A percentile compares a stretch with the other conserved stretches of the same genome.
phyloP scores from a whole-genome alignment of 2,329 filamentous ascomycete genomes.

The Anisogramma anomala region DNA sequence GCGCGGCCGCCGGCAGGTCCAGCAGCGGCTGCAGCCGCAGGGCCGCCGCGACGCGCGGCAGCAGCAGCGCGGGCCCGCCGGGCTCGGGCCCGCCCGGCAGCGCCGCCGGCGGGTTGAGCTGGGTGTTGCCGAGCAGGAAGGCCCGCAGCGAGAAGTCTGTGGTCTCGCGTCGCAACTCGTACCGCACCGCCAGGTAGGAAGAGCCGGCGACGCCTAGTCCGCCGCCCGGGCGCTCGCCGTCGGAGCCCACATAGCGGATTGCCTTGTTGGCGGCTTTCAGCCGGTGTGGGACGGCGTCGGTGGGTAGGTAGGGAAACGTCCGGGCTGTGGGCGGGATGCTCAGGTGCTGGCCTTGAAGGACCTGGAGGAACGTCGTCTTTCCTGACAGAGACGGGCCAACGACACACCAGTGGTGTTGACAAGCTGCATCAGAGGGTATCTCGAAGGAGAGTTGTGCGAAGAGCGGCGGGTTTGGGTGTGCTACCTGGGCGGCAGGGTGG shows the following conservation, averaged over 20 bases:
- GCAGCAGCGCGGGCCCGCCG: no score
- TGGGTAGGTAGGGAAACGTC: constrained; percentile 66
- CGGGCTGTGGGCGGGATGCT: constrained; percentile 65
- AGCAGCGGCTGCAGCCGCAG: constrained; percentile 58
- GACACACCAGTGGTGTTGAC: constrained; percentile 65
- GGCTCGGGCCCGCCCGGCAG: no score
- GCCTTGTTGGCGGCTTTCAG: constrained; percentile 52
- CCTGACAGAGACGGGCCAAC: constrained; percentile 68
- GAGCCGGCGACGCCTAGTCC: constrained; percentile 45
- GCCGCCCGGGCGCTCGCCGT: constrained; percentile 52
- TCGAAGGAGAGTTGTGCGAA: constrained; percentile 62
- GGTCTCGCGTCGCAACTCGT: constrained; percentile 75
- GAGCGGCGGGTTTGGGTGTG: constrained; percentile 54
- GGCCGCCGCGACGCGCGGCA: constrained; percentile 56
- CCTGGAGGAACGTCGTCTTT: constrained; percentile 71
- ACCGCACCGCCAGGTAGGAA: constrained; percentile 78
- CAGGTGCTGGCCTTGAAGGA: constrained; percentile 64
- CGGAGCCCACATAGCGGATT: constrained; percentile 85
- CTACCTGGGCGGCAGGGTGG: constrained; percentile 46
- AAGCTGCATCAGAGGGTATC: constrained; percentile 45
- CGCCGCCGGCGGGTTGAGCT: constrained; percentile 61
- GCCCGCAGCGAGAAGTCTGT: constrained; percentile 78
- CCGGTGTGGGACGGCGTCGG: constrained; percentile 42
- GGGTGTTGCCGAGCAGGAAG: constrained; percentile 71
- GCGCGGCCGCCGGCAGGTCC: constrained; percentile 71